Base-by-base conservation (phyloP, 2,329 filamentous ascomycete species). In the Gremmenia infestans region DNA sequence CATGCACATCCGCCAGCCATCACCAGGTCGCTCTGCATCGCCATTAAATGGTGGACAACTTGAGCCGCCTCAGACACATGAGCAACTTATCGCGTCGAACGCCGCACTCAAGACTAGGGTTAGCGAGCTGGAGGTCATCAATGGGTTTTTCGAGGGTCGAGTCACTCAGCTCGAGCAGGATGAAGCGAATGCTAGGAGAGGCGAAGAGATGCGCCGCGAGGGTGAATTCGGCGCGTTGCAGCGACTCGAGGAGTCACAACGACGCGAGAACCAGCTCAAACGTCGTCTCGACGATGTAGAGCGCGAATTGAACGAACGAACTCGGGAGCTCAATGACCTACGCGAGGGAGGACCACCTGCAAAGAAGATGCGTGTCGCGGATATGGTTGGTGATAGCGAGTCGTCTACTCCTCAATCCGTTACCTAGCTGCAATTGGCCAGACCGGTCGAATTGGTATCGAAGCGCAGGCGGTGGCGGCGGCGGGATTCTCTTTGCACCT, bases 61-160 rank as follows among this genome's bases (percentile, higher is more conserved):
- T 54, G 89, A 92, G 56, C 78, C 83, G 4, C 83, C 88, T 0
- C 87, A 91, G 68, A 87, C 86, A 3, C 91, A 90, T 70, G 89
- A 96, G 68, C 86, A 89, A 58, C 81, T 96, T 23, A 77, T 91
- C 52, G 86, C 87, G 1, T 83, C 87, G 59, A 96, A 96, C 71
- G 89, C 89, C 5, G 87, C 86, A 50, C 79, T 97, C n/a, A 96
- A 95, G 75, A 99, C 94, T 0, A 86, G 94, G 43, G 93, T 99
- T 36, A 94, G 87, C 65, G 94, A 99, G 72, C 81, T 99, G 23
- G 94, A 99, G 70, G 82, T 99, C 52, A 97, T 99, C 76, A 97
- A 92, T 67, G 88, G 89, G 68, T 77, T 92, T 46, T 91, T 91
- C 71, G 80, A 86, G 50, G 86, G 86, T 39, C 82, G 87, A 11